Evolutionary conservation across 1,139 yeast species (phyloP).

Genomic region (Komagataea norvegica): DNA sequence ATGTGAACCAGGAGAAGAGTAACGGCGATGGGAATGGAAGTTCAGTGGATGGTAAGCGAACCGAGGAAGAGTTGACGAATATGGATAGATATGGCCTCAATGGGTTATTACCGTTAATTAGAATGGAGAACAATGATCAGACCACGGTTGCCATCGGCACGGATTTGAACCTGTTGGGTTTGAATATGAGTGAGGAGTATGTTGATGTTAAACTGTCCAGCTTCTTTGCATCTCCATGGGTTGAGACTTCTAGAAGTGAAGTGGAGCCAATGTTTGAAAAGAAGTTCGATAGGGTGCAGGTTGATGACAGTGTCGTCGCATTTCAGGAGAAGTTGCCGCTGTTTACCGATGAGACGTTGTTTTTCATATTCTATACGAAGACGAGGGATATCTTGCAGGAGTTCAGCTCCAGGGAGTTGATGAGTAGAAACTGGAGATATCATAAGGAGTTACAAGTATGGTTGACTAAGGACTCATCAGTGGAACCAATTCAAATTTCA

Average conservation of each 20-base stretch:
- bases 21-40: background rate
- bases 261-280: constrained; percentile 60
- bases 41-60: constrained; percentile 1
- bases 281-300: constrained; percentile 51
- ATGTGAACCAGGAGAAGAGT: background rate
- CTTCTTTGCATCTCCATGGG: constrained; percentile 90
- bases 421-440: constrained; percentile 91
- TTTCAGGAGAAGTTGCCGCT: constrained; percentile 55
- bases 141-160: constrained; percentile 78
- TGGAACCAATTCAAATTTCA: constrained; percentile 83
- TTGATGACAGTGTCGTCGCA: constrained; percentile 12
- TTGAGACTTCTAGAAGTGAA: constrained; percentile 82
- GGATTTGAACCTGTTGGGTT: constrained; percentile 70
- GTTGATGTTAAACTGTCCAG: constrained; percentile 49
- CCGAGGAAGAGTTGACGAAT: constrained; percentile 22
- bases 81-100: constrained; percentile 68
- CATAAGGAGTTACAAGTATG: constrained; percentile 95
- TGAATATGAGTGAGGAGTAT: constrained; percentile 43
- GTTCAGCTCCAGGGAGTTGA: constrained; percentile 85
- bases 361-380: constrained; percentile 89
- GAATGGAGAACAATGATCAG: constrained; percentile 62
- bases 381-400: constrained; percentile 94
- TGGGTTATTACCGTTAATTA: constrained; percentile 64
- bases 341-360: constrained; percentile 88
- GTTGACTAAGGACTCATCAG: constrained; percentile 90